Conservation (phyloP, 2,329 filamentous ascomycete genomes). For the Trichophyton rubrum region DNA sequence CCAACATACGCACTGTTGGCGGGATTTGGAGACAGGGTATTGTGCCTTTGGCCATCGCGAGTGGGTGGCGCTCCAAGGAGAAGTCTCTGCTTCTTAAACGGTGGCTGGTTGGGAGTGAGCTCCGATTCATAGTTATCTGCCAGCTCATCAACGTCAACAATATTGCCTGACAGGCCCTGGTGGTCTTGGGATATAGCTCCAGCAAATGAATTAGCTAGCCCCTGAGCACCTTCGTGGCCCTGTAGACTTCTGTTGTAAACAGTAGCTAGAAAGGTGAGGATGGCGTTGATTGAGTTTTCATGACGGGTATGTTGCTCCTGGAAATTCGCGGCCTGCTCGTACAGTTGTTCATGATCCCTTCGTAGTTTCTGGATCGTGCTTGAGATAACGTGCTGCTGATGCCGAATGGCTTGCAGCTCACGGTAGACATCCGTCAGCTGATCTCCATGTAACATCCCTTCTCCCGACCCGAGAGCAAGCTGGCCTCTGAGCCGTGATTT, state of each 20-base stretch:
- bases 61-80: conserved; percentile 35
- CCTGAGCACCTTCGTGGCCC: conserved; percentile 61
- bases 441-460: conserved; percentile 34
- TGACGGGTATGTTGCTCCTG: conserved; percentile 91
- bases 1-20: conserved; percentile 19
- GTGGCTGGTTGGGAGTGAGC: conserved; percentile 22
- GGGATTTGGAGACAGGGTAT: conserved; percentile 26
- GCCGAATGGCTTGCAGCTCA: conserved; percentile 69
- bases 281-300: conserved; percentile 98
- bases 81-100: conserved; percentile 36
- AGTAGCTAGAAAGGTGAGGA: conserved; percentile 89
- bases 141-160: conserved; percentile 51
- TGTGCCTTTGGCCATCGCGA: conserved; percentile 13
- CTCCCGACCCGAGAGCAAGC: conserved; percentile 29
- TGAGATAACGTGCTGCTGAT: conserved; percentile 77
- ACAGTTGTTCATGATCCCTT: conserved; percentile 75
- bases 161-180: conserved; percentile 41
- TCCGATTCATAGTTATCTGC: conserved; percentile 10
- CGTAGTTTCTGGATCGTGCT: conserved; percentile 68
- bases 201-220: conserved; percentile 72
- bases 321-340: conserved; percentile 76
- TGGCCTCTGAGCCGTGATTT: conserved; percentile 27
- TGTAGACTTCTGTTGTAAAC: conserved; percentile 92
- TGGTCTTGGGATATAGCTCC: conserved; percentile 53
- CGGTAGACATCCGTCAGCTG: conserved; percentile 66